Base-by-base conservation (phyloP, 1,284 basidiomycete genomes). In the Abortiporus biennis region DNA sequence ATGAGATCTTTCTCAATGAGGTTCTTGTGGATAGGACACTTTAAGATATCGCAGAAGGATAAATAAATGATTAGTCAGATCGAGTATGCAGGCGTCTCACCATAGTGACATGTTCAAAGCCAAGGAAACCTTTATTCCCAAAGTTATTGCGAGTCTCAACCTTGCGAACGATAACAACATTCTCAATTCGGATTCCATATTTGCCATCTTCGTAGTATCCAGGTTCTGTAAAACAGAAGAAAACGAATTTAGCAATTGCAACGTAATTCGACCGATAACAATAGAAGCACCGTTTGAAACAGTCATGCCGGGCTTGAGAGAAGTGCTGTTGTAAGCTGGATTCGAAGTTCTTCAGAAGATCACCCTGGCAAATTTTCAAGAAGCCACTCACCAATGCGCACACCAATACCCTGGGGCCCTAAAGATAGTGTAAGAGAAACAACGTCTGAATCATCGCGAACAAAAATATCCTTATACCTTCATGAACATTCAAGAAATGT, bases 121-220 rank as follows among this genome's bases (percentile, higher is more conserved):
- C 72, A 19, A 95, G 72, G 62, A 80, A 96, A 2, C 83, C 86
- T 50, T 84, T 87, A 36, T 79, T 74, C 3, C 90, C 92, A 61
- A 94, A 97, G 58, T 92, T 89, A 60, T 93, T 77, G 4, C 72
- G 78, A 1, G 91, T 93, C 46, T 82, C 62, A 4, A 67, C 81
- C 29, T 83, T 74, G 45, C 75, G 73, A 6, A 94, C 84, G 21
- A 92, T 69, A 13, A 93, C 79, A 32, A 95, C 74, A 59, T 81
- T 92, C 66, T 99, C 95, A 54, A 96, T 93, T 2, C 95, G 82
- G 51, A 98, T 92, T 2, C 95, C 95, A 58, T 86, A 99, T 45
- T 77, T 69, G 4, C 93, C 95, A 54, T 97, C 93, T 13, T 81
- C 80, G 62, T 97, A 96, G 63, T 91, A 99, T 2, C 92, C 95